A percentile compares a stretch with the other conserved stretches of the same genome.
phyloP scores from a whole-genome alignment of 139 green algal genomes.

The Micromonas commoda region DNA sequence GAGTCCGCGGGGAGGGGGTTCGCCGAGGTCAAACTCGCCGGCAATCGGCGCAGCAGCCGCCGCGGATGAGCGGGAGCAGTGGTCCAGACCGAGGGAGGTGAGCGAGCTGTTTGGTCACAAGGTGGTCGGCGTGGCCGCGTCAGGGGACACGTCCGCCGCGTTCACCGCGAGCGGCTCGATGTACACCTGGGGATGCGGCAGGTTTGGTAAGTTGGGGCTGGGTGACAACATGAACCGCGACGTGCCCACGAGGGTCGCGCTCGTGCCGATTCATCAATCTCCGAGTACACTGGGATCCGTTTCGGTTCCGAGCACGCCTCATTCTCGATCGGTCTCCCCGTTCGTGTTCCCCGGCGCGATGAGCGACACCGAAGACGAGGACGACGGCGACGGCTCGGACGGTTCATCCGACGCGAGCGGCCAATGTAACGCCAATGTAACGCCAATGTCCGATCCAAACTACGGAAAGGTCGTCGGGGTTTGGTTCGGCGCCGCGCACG shows the following conservation, averaged over 20 bases:
- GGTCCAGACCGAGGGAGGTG: neutral
- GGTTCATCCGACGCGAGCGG: too few relatives aligned
- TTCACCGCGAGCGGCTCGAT: neutral
- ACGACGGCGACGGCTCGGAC: too few relatives aligned
- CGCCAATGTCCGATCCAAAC: too few relatives aligned
- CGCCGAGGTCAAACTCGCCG: neutral
- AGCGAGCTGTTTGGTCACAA: neutral
- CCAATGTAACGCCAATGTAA: too few relatives aligned
- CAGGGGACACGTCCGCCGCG: neutral
- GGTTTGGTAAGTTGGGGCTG: neutral
- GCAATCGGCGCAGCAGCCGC: neutral
- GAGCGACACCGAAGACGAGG: neutral
- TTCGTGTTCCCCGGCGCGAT: neutral
- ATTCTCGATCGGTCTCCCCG: too few relatives aligned
- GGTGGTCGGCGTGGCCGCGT: neutral
- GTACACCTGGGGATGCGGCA: neutral
- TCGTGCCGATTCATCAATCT: too few relatives aligned
- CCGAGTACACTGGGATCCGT: too few relatives aligned
- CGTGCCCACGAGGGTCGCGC: neutral
- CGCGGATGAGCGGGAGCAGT: neutral
- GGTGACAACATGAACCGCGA: neutral
- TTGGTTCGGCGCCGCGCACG: conserved; percentile 15
- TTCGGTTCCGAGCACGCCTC: too few relatives aligned
- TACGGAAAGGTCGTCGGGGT: conserved; percentile 13
- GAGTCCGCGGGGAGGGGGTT: neutral